Percentiles rank a stretch among this genome's conserved stretches.
Conservation (phyloP, 306 rosid species). For the Cucumis cinereus region DNA sequence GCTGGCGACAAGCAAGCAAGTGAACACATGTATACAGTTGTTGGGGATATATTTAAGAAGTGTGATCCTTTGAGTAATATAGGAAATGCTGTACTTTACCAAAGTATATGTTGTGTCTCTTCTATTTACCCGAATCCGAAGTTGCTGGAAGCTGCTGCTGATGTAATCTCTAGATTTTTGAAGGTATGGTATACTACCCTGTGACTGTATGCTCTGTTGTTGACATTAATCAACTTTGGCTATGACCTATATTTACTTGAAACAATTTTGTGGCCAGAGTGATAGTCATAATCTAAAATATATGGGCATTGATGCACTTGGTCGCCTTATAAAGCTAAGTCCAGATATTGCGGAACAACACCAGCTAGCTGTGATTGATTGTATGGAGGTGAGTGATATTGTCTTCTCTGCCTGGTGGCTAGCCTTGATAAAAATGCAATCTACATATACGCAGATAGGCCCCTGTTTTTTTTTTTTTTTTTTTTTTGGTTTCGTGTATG, state of each 20-base stretch:
- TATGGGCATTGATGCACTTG: conserved; percentile 97
- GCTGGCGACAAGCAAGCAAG: conserved; percentile 83
- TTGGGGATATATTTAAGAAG: conserved; percentile 73
- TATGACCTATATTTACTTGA: background rate
- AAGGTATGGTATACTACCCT: conserved; percentile 38
- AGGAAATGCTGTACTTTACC: conserved; percentile 88
- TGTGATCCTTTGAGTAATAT: conserved; percentile 66
- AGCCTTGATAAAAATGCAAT: background rate
- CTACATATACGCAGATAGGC: background rate
- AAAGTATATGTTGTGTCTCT: conserved; percentile 69
- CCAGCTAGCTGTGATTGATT: conserved; percentile 94
- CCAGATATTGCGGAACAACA: conserved; percentile 91
- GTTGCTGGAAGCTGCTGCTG: conserved; percentile 75
- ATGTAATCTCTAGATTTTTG: conserved; percentile 75
- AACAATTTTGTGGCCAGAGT: conserved; percentile 43
- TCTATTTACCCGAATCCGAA: conserved; percentile 64
- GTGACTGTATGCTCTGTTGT: background rate
- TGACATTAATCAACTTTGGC: background rate
- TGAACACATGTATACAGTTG: conserved; percentile 72
- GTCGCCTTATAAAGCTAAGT: conserved; percentile 73
- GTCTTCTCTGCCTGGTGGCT: background rate
- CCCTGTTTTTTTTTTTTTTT: background rate
- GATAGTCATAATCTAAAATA: conserved; percentile 95
- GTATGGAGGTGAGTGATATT: conserved; percentile 68
- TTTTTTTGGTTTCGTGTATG: background rate